These are phyloP conservation scores for Plenodomus tracheiphilus DNA, from an alignment of 2,329 filamentous ascomycete genomes.

Conservation along the genomic window DNA sequence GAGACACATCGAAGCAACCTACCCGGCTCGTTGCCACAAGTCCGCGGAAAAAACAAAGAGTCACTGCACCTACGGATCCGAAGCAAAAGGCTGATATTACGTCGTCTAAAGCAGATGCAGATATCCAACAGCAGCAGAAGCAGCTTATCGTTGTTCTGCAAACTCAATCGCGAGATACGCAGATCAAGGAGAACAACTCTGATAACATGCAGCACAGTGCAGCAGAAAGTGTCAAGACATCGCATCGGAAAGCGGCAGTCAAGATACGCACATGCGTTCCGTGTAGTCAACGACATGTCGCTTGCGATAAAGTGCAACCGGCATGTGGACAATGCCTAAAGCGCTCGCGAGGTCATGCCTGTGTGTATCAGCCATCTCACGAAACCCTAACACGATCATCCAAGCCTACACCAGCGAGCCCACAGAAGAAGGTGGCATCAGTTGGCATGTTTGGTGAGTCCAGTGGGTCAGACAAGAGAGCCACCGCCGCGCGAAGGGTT, in stretches of 20 bases:
- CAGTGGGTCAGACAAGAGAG: neutral
- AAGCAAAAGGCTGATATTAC: neutral
- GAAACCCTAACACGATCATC: neutral
- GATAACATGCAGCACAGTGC: neutral
- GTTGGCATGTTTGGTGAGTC: neutral
- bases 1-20: neutral
- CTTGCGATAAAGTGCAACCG: neutral
- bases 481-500: neutral
- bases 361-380: neutral
- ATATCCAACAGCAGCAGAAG: neutral
- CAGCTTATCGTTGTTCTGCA: slow-evolving; percentile 3
- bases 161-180: neutral
- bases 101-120: neutral
- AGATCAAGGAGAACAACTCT: neutral
- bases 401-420: neutral
- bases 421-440: neutral
- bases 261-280: neutral
- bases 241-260: slow-evolving; percentile 3
- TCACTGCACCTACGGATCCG: neutral
- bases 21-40: slow-evolving; percentile 1
- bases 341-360: neutral
- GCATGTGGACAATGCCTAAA: slow-evolving; percentile 5
- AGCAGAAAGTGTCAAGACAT: slow-evolving; percentile 5
- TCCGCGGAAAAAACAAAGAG: neutral
- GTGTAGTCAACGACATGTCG: neutral